Evolutionary conservation across 2,329 filamentous ascomycete genomes (phyloP).

Genomic region (Aspergillus sp.): DNA sequence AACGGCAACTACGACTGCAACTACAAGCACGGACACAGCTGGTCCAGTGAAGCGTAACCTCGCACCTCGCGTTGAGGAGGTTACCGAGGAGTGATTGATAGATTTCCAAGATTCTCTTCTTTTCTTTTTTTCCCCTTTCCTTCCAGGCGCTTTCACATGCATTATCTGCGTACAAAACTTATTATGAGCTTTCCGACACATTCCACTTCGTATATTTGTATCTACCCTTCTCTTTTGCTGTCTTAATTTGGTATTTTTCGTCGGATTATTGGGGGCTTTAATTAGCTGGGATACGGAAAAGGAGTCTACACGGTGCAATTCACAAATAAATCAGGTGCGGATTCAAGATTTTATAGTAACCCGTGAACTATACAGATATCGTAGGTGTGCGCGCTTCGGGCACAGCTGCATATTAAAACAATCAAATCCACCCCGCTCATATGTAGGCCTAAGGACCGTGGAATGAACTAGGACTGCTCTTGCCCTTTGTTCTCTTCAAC

Average conservation of each 20-base stretch:
- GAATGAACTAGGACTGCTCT: background rate
- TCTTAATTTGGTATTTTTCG: background rate
- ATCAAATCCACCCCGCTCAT: background rate
- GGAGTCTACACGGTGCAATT: background rate
- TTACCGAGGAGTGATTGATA: conserved; percentile 34
- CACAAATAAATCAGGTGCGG: background rate
- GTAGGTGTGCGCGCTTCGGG: background rate
- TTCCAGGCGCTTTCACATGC: background rate
- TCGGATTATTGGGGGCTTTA: background rate
- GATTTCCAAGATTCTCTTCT: background rate
- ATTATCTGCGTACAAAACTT: background rate
- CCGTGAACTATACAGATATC: background rate
- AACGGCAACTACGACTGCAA: conserved; percentile 38
- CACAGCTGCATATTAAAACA: too few relatives aligned
- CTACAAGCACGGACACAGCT: conserved; percentile 35
- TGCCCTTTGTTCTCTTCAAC: background rate
- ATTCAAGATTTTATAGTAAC: background rate
- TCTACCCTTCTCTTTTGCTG: background rate
- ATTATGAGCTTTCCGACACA: background rate
- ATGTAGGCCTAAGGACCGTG: background rate
- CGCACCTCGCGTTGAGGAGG: conserved; percentile 48
- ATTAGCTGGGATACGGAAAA: background rate
- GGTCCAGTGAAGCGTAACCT: conserved; percentile 40
- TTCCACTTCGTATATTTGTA: background rate
- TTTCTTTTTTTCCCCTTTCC: background rate